Evolutionary conservation across 805 yeast species (phyloP), one percentile per base, ranked within the genome.

Genomic region (Kregervanrija fluxuum): DNA sequence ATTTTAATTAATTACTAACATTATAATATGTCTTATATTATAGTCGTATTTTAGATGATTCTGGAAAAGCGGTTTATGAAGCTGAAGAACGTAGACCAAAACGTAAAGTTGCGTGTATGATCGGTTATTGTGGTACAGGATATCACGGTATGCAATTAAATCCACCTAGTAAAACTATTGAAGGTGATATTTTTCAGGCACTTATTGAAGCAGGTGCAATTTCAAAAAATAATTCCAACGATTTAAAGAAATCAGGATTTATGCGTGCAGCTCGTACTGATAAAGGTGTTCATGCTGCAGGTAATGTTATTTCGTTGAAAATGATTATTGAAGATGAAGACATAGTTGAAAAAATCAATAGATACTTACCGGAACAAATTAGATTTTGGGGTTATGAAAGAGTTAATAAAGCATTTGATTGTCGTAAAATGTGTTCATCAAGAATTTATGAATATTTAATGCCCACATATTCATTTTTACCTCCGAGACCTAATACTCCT

Each of bases 241-340:
- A 91, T 60, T 77, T 90, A 56, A 89, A 87, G 60, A 90, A 90
- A 60, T 77, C 80, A 43, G 89, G 93, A 0, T 85, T 91, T 59
- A 82, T 81, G 86, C 73, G 93, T 63, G 87, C 90, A 42, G 91
- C 91, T 4, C 73, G 91, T 67, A 84, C 91, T 3, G 98, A 90
- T 64, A 91, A 91, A 64, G 98, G 97, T 48, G 98, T 90, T 17
- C 98, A 90, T 65, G 97, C 98, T 11, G 96, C 96, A 2, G 97
- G 97, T 30, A 90, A 90, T 61, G 88, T 89, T 16, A 76, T 91
- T 37, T 83, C 95, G 12, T 69, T 85, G 54, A 90, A 90, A 61
- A 66, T 90, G 71, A 86, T 87, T 54, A 73, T 87, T 43, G 95
- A 88, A 59, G 95, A 90, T 56, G 78, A 73, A 11, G 82, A 87